Evolutionary conservation across 2,329 filamentous ascomycete species (phyloP).

Genomic region (Phialemonium atrogriseum): DNA sequence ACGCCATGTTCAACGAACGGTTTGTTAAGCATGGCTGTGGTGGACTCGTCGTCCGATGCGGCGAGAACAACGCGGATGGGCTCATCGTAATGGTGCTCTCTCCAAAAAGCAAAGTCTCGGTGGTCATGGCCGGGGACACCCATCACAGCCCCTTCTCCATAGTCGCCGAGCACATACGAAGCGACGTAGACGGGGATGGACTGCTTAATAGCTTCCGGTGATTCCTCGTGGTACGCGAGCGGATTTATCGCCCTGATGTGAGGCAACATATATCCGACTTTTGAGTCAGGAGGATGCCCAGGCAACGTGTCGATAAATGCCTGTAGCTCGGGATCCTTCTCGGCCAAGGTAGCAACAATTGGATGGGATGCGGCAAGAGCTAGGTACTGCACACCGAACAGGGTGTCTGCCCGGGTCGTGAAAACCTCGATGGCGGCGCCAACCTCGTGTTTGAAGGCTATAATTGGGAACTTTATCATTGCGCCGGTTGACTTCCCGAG

Average conservation of each 20-base stretch:
- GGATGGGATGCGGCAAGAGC: conserved; percentile 69
- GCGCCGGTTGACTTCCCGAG: conserved; percentile 71
- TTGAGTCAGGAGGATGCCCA: conserved; percentile 45
- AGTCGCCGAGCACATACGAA: conserved; percentile 77
- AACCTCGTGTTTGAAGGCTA: conserved; percentile 30
- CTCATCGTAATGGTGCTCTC: conserved; percentile 52
- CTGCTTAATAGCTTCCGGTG: conserved; percentile 41
- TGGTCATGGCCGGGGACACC: conserved; percentile 80
- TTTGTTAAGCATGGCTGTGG: conserved; percentile 32
- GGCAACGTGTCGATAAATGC: conserved; percentile 60
- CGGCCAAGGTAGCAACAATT: conserved; percentile 53
- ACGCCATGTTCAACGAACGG: conserved; percentile 59
- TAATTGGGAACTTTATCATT: conserved; percentile 60
- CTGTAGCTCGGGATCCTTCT: conserved; percentile 51
- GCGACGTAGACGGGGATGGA: conserved; percentile 71
- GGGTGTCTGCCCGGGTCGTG: conserved; percentile 76
- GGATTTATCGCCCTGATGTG: conserved; percentile 58
- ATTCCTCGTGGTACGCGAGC: conserved; percentile 45
- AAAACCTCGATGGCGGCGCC: conserved; percentile 59
- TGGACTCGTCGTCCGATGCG: conserved; percentile 38
- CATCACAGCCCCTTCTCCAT: conserved; percentile 85
- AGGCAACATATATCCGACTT: conserved; percentile 60
- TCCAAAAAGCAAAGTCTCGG: conserved; percentile 75
- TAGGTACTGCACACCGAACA: conserved; percentile 82
- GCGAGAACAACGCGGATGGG: conserved; percentile 57